phyloP scores from a whole-genome alignment of 768 basidiomycete species.

The Phlebiopsis flavidoalba region DNA sequence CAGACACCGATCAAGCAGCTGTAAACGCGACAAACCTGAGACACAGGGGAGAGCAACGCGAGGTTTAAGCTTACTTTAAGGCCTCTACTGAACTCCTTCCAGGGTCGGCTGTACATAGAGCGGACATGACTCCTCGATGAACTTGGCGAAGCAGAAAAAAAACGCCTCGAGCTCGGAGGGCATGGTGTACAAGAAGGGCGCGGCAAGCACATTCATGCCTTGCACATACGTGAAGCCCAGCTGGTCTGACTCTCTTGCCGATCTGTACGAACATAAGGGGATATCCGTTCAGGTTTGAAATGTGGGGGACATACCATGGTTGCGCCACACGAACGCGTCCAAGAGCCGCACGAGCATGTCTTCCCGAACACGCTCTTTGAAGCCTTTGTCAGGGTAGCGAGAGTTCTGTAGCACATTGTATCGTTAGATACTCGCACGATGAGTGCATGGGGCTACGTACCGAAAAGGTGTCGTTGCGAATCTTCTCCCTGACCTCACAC shows the following conservation, averaged over 20 bases:
- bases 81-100: slow-evolving; percentile 92
- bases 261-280: slow-evolving; percentile 37
- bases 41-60: background rate
- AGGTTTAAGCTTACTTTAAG: slow-evolving; percentile 61
- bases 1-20: slow-evolving; percentile 92
- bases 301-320: slow-evolving; percentile 52
- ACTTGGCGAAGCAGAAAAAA: slow-evolving; percentile 84
- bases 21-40: background rate
- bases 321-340: slow-evolving; percentile 98
- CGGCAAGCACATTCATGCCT: slow-evolving; percentile 98
- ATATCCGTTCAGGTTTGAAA: background rate
- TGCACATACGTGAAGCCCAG: slow-evolving; percentile 95
- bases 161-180: slow-evolving; percentile 98
- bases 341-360: slow-evolving; percentile 95
- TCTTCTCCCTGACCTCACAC: slow-evolving; percentile 86
- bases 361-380: slow-evolving; percentile 94
- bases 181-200: slow-evolving; percentile 96
- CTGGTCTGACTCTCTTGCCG: slow-evolving; percentile 71
- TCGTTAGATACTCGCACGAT: background rate
- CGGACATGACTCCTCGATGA: slow-evolving; percentile 93
- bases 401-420: slow-evolving; percentile 45
- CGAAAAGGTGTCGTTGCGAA: slow-evolving; percentile 96
- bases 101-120: slow-evolving; percentile 96
- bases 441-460: slow-evolving; percentile 32
- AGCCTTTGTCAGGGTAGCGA: slow-evolving; percentile 97